These are phyloP conservation scores for Boletus pseudo-olivaceus DNA, from an alignment of 768 basidiomycete genomes.

Conservation along the genomic window DNA sequence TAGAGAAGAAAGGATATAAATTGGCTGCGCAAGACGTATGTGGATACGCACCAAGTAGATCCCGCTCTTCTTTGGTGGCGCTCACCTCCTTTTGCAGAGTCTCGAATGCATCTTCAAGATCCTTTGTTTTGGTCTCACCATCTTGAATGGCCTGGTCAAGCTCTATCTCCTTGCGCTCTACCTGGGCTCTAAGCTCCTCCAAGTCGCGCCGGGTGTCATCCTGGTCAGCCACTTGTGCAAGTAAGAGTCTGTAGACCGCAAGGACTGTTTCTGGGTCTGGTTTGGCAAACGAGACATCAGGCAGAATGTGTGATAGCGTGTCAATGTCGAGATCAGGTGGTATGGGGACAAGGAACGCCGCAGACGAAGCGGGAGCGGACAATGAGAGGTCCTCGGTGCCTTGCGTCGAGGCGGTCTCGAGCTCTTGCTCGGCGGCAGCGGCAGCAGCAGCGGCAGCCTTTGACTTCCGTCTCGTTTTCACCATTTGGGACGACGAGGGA, in stretches of 20 bases:
- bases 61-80: constrained; percentile 57
- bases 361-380: constrained; percentile 6
- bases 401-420: constrained; percentile 32
- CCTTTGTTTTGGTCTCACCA: constrained; percentile 57
- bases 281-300: constrained; percentile 53
- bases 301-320: constrained; percentile 55
- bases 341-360: constrained; percentile 39
- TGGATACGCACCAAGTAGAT: constrained; percentile 56
- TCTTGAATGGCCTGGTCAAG: constrained; percentile 83
- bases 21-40: not conserved
- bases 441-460: constrained; percentile 45
- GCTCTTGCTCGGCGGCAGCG: constrained; percentile 29
- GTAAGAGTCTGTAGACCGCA: constrained; percentile 57
- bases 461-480: constrained; percentile 60
- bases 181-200: constrained; percentile 66
- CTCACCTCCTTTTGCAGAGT: constrained; percentile 52
- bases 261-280: constrained; percentile 60
- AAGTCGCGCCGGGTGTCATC: constrained; percentile 58
- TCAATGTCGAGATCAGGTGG: constrained; percentile 70
- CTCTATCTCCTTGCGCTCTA: constrained; percentile 74
- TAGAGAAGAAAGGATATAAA: constrained; percentile 27
- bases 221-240: constrained; percentile 52
- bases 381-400: constrained; percentile 35
- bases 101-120: constrained; percentile 53
- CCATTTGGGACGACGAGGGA: constrained; percentile 24